These are phyloP conservation scores for Knufia fluminis DNA, from an alignment of 2,329 filamentous ascomycete species.

Conservation along the genomic window DNA sequence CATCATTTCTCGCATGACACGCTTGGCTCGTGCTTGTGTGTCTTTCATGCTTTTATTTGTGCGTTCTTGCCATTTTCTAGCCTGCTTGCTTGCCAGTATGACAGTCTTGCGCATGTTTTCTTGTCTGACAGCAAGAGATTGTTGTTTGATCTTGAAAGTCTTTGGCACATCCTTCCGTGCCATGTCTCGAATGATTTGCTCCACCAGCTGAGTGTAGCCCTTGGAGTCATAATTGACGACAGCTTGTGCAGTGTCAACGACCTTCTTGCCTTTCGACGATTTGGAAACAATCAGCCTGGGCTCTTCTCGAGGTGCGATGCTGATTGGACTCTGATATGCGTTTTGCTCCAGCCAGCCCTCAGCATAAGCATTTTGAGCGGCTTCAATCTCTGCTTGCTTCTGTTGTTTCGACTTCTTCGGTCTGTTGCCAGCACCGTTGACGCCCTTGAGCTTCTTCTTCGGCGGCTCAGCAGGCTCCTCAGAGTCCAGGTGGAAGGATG, in stretches of 20 bases:
- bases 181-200: conserved; percentile 93
- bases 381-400: conserved; percentile 60
- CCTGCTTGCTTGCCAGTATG: conserved; percentile 92
- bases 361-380: conserved; percentile 78
- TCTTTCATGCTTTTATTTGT: conserved; percentile 99
- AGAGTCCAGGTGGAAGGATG: conserved; percentile 66
- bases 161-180: conserved; percentile 90
- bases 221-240: conserved; percentile 71
- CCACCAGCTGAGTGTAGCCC: conserved; percentile 92
- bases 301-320: conserved; percentile 52
- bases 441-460: conserved; percentile 46
- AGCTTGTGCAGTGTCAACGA: conserved; percentile 34
- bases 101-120: conserved; percentile 98
- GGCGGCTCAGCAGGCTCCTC: conserved; percentile 39
- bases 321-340: conserved; percentile 26
- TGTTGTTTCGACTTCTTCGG: conserved; percentile 80
- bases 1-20: conserved; percentile 99
- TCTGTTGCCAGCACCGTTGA: conserved; percentile 45
- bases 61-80: conserved; percentile 89
- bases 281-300: conserved; percentile 37
- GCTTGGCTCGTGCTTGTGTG: conserved; percentile 89
- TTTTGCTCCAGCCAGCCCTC: conserved; percentile 43
- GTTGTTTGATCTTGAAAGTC: conserved; percentile 76
- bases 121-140: conserved; percentile 75
- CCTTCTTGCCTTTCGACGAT: conserved; percentile 36